Evolutionary conservation across 2,329 filamentous ascomycete species (phyloP), one percentile per base, ranked within the genome.

Genomic region (Hypoxylon sp.): DNA sequence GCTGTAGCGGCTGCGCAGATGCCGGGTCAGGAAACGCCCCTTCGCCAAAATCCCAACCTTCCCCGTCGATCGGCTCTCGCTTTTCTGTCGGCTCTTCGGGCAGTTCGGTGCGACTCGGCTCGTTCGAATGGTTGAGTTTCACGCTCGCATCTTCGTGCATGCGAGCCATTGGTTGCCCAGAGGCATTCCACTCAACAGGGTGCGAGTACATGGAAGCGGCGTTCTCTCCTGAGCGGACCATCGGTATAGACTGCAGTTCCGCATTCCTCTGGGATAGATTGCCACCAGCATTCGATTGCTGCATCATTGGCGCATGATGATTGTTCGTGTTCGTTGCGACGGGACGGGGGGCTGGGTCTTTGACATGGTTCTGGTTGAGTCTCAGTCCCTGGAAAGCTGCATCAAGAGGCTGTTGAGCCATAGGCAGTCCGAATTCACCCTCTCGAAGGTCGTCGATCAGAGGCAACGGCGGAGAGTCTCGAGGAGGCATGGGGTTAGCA

Each of bases 1-100:
- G 81, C 47, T 80, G 78, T 1, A 64, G 70, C 21, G 71, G 74
- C 41, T 83, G 80, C 4, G 73, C 67, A 24, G 77, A 73, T 38
- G 73, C 71, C 10, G 83, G 76, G 35, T 90, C 88, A 0, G 84
- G 77, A 48, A 87, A 85, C n/a, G 82, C 79, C 7, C 86, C 82
- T 56, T 97, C 92, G 50, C 94, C 91, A 66, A 99, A 99, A 69
- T 96, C 93, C 95, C 95, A 99, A 7, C 85, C 91, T 69, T 97
- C 93, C 0, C 82, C 71, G 56, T 90, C 87, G 3, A 81, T 77
- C 6, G 74, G 69, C 1, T 70, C 68, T 20, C 74, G 74, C 69
- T 87, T 83, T 49, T 85, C 80, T 20, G 76, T 69, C 13, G 76
- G 66, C 31, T 79, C 77, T 40, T 77, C 78, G 17, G 72, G 54